Base-by-base conservation (phyloP, 768 basidiomycete species). In the Suillus subaureus region DNA sequence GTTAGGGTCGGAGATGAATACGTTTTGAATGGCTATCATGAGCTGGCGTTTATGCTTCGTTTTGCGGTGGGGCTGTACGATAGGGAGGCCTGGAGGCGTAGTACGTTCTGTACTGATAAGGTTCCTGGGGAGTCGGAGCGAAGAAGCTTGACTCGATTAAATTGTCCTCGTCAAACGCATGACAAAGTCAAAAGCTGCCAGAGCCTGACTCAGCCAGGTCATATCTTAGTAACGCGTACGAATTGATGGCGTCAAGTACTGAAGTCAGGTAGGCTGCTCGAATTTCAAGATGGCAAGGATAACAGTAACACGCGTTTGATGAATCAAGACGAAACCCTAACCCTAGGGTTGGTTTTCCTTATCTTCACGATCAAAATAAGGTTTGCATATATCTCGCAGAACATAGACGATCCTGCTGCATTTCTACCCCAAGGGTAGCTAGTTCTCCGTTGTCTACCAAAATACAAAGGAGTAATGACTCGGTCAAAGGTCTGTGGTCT, bases 21-120 rank as follows among this genome's bases (percentile, higher is more conserved):
- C 89, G 5, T 89, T 88, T 78, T 98, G 94, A 64, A 98, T 73
- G 12, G 87, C 79, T 0, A 96, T 97, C 80, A 86, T 83, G 67
- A 97, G 84, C 79, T 96, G 95, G 76, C n/a, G n/a, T n/a, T 88
- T 93, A 70, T 91, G 83, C 31, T 87, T 87, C 1, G 81, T 75
- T 80, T 94, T 94, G 69, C 97, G 86, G 74, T 99, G 98, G 2
- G 96, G 97, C 76, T 99, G 97, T 0, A 97, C 94, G 70, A 99
- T 93, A 0, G 96, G 97, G 67, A 98, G 76, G 5, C 95, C 95
- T 26, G 99, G 81, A 5, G 94, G 91, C 0, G 96, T 96, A 23
- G 96, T 97, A 97, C 97, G n/a, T n/a, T n/a, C 93, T 95, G 92
- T 73, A 96, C 95, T 78, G 67, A 93, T 70, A 26, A 86, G 80